Evolutionary conservation across 352 stramenopile genomes (phyloP).

Genomic region (Aphanomyces stellatus): DNA sequence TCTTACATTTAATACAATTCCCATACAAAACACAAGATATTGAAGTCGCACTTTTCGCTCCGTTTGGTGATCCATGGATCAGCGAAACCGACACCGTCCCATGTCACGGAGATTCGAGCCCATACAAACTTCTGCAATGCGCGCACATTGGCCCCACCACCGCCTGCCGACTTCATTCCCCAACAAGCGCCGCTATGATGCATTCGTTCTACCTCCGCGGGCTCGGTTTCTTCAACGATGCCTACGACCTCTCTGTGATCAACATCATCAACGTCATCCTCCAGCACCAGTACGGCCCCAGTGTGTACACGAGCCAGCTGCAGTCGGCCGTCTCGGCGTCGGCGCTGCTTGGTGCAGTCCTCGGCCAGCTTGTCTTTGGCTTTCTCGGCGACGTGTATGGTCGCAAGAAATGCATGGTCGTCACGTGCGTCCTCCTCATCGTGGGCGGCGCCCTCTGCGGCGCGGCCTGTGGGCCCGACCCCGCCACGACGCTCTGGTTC

Average conservation of each 20-base stretch:
- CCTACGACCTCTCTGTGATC: conserved; percentile 77
- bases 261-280: conserved; percentile 76
- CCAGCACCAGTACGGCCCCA: conserved; percentile 53
- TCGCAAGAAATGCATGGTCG: conserved; percentile 54
- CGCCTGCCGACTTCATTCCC: too few relatives aligned
- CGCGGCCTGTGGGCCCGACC: conserved; percentile 34
- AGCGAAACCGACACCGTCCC: too few relatives aligned
- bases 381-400: conserved; percentile 53
- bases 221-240: conserved; percentile 71
- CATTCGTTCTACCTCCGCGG: conserved; percentile 42
- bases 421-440: conserved; percentile 55
- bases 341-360: conserved; percentile 40
- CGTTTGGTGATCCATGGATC: too few relatives aligned
- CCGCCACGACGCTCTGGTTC: conserved; percentile 44
- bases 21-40: too few relatives aligned
- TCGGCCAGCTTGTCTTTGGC: conserved; percentile 52
- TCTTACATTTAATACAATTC: too few relatives aligned
- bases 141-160: too few relatives aligned
- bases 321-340: conserved; percentile 52
- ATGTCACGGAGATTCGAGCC: too few relatives aligned
- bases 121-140: too few relatives aligned
- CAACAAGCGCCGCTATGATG: too few relatives aligned
- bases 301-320: conserved; percentile 46
- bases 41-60: too few relatives aligned
- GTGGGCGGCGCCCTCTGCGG: conserved; percentile 56